Percentiles rank a stretch among this genome's conserved stretches.
Evolutionary conservation across 2,329 filamentous ascomycete genomes (phyloP).

Genomic region (Didymella arachidicola): DNA sequence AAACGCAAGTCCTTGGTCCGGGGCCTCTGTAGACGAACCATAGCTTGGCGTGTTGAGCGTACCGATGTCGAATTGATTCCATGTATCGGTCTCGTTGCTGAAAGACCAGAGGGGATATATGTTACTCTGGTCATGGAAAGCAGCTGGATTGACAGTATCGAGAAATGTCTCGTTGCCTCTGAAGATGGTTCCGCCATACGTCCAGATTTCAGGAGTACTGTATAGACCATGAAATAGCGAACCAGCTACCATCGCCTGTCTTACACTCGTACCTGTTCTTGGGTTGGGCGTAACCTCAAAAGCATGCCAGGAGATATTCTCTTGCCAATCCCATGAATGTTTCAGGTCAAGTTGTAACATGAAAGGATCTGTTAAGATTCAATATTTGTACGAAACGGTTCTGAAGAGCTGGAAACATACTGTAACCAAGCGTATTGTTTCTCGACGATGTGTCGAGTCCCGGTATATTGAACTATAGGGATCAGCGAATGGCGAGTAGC

Average conservation of each 20-base stretch:
- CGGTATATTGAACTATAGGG: background rate
- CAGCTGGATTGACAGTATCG: constrained; percentile 8
- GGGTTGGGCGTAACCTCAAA: constrained; percentile 23
- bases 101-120: constrained; percentile 29
- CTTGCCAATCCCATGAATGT: constrained; percentile 32
- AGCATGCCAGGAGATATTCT: constrained; percentile 24
- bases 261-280: constrained; percentile 22
- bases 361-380: constrained; percentile 21
- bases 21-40: constrained; percentile 48
- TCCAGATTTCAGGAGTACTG: constrained; percentile 23
- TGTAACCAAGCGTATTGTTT: constrained; percentile 4
- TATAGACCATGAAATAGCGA: constrained; percentile 28
- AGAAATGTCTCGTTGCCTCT: constrained; percentile 23
- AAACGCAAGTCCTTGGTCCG: constrained; percentile 47
- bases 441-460: background rate
- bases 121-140: constrained; percentile 15
- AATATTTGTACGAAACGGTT: background rate
- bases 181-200: constrained; percentile 27
- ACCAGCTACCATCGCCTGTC: constrained; percentile 22
- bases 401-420: background rate
- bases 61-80: constrained; percentile 25
- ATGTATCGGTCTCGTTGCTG: constrained; percentile 20
- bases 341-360: constrained; percentile 24
- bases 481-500: background rate
- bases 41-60: constrained; percentile 37